Evolutionary conservation across 306 rosid genomes (phyloP), one percentile per base, ranked within the genome.

Genomic region (Fragaria nilgerrensis): DNA sequence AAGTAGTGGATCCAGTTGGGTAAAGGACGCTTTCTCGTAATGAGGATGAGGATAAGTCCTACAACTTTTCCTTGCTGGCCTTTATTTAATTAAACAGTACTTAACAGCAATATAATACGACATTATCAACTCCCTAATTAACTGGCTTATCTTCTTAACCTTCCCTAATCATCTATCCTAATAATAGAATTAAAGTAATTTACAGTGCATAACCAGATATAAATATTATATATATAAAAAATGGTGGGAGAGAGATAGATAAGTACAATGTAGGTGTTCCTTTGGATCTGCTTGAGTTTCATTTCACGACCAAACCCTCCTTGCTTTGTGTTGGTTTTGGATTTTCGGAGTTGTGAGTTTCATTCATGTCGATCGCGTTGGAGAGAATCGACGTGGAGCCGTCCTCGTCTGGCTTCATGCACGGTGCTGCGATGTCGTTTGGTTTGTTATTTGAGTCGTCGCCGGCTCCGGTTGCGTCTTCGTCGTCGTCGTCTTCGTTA

Each of bases 401-500:
- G 3, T 70, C 81, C 11, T 73, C 81, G 58, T 41, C 85, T 62
- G 82, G 62, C 32, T 49, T 82, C 72, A 47, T 72, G 3, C 74
- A 47, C 68, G 63, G 47, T 16, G 79, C 70, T 11, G 79, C 70
- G 11, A 74, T 56, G 15, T 19, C 85, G 36, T 80, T 77, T 69
- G 83, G 80, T 4, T 62, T 87, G 52, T 65, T 83, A 25, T 82
- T 83, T 1, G 82, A 83, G 34, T 79, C 78, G 79, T 34, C 65
- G 65, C 14, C 64, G 2, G 67, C 48, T 6, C 48, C 75, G 15
- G 74, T 66, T 2, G 45, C 88, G 5, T 63, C 68, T 17, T 39
- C 90, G 16, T 82, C 95, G 8, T 74, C 84, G 7, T 77, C 93
- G 10, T 92, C 97, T 10, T 94, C 98, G 90, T 92, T 95, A 67